These are phyloP conservation scores for Trichosanthes cucumerina DNA, from an alignment of 306 rosid species.

Conservation along the genomic window DNA sequence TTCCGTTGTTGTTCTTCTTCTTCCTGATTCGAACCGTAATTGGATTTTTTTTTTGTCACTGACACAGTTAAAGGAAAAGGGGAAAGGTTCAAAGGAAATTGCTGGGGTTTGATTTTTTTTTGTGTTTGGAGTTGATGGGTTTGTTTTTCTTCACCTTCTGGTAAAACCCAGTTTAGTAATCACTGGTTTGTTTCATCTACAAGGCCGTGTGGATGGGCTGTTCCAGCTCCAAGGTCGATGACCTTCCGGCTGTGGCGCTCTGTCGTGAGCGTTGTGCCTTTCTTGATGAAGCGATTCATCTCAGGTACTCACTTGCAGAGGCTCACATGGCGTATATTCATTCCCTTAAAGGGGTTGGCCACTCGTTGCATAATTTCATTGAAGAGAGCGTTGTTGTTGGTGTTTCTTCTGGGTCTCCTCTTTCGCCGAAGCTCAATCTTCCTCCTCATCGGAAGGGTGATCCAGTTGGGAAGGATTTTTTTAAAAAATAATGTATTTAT, in stretches of 20 bases:
- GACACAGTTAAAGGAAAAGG: not conserved
- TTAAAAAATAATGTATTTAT: too few relatives aligned
- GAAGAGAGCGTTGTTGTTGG: conserved; percentile 18
- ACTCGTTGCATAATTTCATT: conserved; percentile 53
- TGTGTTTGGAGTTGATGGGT: conserved; percentile 6
- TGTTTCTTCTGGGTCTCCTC: conserved; percentile 17
- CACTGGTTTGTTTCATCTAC: not conserved
- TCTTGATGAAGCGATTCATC: conserved; percentile 76
- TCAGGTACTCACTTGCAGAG: conserved; percentile 57
- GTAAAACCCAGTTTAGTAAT: not conserved
- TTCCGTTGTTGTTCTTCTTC: not conserved
- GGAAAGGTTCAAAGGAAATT: not conserved
- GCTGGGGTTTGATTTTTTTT: not conserved
- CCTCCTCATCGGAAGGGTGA: conserved; percentile 37
- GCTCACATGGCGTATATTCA: conserved; percentile 62
- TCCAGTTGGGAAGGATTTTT: too few relatives aligned
- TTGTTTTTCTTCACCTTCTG: not conserved
- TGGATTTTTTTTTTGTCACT: conserved; percentile 4
- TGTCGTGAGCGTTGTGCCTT: conserved; percentile 62
- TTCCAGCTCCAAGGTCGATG: conserved; percentile 82
- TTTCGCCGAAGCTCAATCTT: conserved; percentile 30
- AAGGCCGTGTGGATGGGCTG: conserved; percentile 49
- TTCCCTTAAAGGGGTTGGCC: conserved; percentile 56
- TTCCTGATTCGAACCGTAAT: conserved; percentile 13
- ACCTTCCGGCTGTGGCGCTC: conserved; percentile 77